Evolutionary conservation across 148 eudicot species (phyloP).

Genomic region (Persicaria tinctoria): DNA sequence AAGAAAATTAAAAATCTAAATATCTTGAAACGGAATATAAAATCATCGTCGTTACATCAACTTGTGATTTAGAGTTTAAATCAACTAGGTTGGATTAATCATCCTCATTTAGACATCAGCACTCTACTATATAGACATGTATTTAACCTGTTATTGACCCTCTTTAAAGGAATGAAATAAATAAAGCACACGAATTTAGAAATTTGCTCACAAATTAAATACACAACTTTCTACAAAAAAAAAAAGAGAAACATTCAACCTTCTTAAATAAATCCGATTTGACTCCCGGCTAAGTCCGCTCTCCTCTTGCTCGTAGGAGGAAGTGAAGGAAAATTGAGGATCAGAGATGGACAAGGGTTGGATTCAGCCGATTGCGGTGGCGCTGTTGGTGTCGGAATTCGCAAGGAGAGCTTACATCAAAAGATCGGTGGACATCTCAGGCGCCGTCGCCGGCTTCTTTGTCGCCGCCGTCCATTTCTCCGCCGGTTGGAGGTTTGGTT

Average conservation of each 20-base stretch:
- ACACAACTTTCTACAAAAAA: too few relatives aligned
- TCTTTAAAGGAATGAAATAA: too few relatives aligned
- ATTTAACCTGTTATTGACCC: too few relatives aligned
- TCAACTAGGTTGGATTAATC: too few relatives aligned
- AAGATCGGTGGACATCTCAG: background rate
- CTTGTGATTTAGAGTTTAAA: too few relatives aligned
- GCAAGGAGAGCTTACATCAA: conserved; percentile 15
- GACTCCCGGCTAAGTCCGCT: background rate
- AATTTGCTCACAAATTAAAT: too few relatives aligned
- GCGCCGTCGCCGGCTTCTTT: background rate
- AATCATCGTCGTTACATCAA: too few relatives aligned
- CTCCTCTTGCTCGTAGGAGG: background rate
- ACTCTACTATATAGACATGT: too few relatives aligned
- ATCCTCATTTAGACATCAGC: too few relatives aligned
- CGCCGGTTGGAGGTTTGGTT: conserved; percentile 4
- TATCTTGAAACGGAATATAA: too few relatives aligned
- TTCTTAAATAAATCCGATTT: background rate
- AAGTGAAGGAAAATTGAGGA: background rate
- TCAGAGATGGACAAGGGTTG: conserved; percentile 29
- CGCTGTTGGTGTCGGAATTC: background rate
- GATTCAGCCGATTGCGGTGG: background rate
- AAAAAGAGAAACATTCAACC: background rate
- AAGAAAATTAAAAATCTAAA: too few relatives aligned
- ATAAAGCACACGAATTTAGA: too few relatives aligned
- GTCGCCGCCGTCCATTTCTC: background rate